Evolutionary conservation across 768 basidiomycete species (phyloP).

Genomic region (Leccinum incarnatum): DNA sequence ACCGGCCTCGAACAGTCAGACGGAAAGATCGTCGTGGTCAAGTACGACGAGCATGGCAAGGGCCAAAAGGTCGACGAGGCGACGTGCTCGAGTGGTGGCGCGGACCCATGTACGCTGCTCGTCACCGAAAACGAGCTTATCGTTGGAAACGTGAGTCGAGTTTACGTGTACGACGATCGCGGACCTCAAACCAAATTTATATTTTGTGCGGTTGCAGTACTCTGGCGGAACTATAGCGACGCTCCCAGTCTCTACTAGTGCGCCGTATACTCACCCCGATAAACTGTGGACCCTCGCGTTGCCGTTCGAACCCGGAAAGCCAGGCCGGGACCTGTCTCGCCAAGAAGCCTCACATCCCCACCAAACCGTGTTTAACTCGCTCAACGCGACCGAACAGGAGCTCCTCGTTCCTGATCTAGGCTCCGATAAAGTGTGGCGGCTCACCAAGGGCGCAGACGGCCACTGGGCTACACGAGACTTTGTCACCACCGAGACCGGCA

Average conservation of each 20-base stretch:
- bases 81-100: conserved; percentile 46
- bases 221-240: conserved; percentile 57
- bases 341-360: conserved; percentile 79
- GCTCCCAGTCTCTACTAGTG: conserved; percentile 50
- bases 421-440: conserved; percentile 61
- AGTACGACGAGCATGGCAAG: no score
- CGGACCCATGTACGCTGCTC: conserved; percentile 62
- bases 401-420: conserved; percentile 77
- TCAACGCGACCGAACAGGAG: conserved; percentile 49
- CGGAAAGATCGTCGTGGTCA: no score
- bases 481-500: conserved; percentile 50
- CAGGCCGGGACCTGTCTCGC: conserved; percentile 62
- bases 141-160: conserved; percentile 65
- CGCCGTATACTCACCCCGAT: conserved; percentile 43
- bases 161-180: no score
- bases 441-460: conserved; percentile 43
- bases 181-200: neutral
- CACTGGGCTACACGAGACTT: conserved; percentile 50
- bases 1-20: conserved; percentile 64
- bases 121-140: conserved; percentile 58
- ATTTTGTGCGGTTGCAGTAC: conserved; percentile 46
- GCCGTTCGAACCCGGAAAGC: conserved; percentile 40
- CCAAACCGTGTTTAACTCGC: conserved; percentile 48
- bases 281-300: conserved; percentile 35
- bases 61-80: no score